A percentile compares a stretch with the other conserved stretches of the same genome.
Evolutionary conservation across 345 rosid species (phyloP).

Genomic region (Brassica napus): DNA sequence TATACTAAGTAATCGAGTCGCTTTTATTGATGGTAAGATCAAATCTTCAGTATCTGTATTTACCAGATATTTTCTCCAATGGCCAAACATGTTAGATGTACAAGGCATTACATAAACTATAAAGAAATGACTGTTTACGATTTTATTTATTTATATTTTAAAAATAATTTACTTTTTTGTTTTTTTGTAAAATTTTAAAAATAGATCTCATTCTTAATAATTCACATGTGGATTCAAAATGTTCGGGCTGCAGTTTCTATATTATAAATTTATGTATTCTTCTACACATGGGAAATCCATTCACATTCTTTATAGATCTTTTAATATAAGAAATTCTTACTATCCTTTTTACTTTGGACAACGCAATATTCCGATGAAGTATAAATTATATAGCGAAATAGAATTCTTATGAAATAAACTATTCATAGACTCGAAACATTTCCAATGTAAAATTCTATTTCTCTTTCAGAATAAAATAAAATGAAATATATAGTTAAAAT

Average conservation of each 20-base stretch:
- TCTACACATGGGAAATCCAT: background rate
- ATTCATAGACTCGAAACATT: background rate
- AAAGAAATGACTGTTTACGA: background rate
- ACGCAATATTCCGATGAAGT: background rate
- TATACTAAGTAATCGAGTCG: background rate
- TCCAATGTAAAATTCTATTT: too few relatives aligned
- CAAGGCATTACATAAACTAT: background rate
- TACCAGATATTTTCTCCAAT: conserved; percentile 9
- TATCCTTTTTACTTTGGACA: background rate
- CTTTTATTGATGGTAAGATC: conserved; percentile 24
- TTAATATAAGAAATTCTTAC: background rate
- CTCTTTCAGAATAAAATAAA: too few relatives aligned
- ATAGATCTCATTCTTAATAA: background rate
- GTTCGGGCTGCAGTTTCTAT: background rate
- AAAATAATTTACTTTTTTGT: background rate
- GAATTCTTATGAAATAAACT: background rate
- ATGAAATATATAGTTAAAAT: too few relatives aligned
- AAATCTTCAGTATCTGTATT: conserved; percentile 25
- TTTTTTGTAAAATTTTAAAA: too few relatives aligned
- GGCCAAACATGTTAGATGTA: conserved; percentile 9
- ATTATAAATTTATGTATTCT: background rate
- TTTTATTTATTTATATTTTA: background rate
- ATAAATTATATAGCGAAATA: background rate
- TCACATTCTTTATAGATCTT: background rate
- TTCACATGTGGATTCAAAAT: background rate